Evolutionary conservation across 2,329 filamentous ascomycete genomes (phyloP), one percentile per base, ranked within the genome.

Genomic region (Cryoendolithus antarcticus): DNA sequence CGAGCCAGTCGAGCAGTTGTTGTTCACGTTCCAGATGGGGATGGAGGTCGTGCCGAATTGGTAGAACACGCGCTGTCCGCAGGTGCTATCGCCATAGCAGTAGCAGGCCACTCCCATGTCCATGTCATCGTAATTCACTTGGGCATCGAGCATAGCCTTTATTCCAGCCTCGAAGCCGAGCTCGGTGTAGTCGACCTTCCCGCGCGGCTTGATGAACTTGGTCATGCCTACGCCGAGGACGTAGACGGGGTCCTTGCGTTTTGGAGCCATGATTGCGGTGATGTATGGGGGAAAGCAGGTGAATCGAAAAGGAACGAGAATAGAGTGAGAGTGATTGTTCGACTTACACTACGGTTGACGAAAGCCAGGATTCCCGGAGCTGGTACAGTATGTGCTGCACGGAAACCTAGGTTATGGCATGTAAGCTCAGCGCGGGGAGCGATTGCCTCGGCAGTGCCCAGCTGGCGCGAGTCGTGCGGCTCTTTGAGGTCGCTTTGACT

Each of bases 141-240:
- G 81, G 2, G 86, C 86, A 60, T 77, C 74, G 12, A 80, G 64
- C 71, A 93, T 77, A 35, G 86, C 86, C 63, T 93, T 93, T 59
- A 91, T 71, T 50, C 86, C 86, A 8, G 86, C 86, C 63, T 95
- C 88, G 62, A 88, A 95, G 41, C 88, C 88, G 15, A 95, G 77
- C 59, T 94, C 88, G 6, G 86, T 86, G 66, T 95, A 95, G 67
- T 94, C 86, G 48, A 93, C 83, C 61, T 89, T 89, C 59, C 86
- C 85, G 41, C 88, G 77, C 32, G 88, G 88, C 70, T 95, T 95
- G 75, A 95, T 89, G 74, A 96, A 96, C 66, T 93, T 93, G 66
- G 89, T 96, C 85, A 96, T 91, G 67, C 89, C 89, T 52, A 96
- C 91, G 69, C 89, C 89, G 44, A 96, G 77, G 59, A 96, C 84